phyloP scores from a whole-genome alignment of 2,329 filamentous ascomycete species.

The Stachybotrys chlorohalonatus region DNA sequence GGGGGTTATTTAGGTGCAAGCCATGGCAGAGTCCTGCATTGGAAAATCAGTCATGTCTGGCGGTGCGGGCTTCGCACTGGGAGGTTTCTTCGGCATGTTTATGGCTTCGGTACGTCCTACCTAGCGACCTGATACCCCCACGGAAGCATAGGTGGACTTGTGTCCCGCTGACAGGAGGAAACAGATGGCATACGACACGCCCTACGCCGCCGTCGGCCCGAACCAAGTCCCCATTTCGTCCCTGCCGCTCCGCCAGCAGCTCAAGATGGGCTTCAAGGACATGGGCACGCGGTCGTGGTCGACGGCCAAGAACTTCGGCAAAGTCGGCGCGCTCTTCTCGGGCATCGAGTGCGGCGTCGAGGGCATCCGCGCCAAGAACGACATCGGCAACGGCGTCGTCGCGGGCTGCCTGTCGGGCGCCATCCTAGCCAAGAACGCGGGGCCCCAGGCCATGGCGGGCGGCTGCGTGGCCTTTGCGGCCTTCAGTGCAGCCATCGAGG shows the following conservation, averaged over 20 bases:
- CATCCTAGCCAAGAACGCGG: slow-evolving; percentile 75
- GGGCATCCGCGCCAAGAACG: slow-evolving; percentile 86
- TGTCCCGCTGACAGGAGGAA: background rate
- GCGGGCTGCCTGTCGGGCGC: slow-evolving; percentile 90
- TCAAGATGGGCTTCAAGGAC: slow-evolving; percentile 81
- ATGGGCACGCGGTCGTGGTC: slow-evolving; percentile 81
- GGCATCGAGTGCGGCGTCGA: slow-evolving; percentile 96
- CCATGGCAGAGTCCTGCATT: slow-evolving; percentile 83
- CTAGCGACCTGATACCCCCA: background rate
- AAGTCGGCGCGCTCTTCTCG: slow-evolving; percentile 82
- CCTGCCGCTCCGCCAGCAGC: slow-evolving; percentile 78
- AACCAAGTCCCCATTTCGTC: slow-evolving; percentile 34
- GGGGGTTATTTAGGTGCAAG: slow-evolving; percentile 53
- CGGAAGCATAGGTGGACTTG: slow-evolving; percentile 6
- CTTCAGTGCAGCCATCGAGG: slow-evolving; percentile 86
- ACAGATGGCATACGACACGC: slow-evolving; percentile 97
- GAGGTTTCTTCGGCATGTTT: slow-evolving; percentile 91
- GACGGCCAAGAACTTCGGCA: slow-evolving; percentile 89
- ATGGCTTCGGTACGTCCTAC: slow-evolving; percentile 75
- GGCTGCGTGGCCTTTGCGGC: slow-evolving; percentile 92
- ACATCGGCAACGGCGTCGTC: slow-evolving; percentile 76
- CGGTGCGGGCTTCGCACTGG: slow-evolving; percentile 88
- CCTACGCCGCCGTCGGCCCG: slow-evolving; percentile 51
- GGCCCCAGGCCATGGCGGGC: slow-evolving; percentile 77
- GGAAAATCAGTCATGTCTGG: slow-evolving; percentile 85